Base-by-base conservation (phyloP, 352 stramenopile species). In the Globisporangium irregulare region DNA sequence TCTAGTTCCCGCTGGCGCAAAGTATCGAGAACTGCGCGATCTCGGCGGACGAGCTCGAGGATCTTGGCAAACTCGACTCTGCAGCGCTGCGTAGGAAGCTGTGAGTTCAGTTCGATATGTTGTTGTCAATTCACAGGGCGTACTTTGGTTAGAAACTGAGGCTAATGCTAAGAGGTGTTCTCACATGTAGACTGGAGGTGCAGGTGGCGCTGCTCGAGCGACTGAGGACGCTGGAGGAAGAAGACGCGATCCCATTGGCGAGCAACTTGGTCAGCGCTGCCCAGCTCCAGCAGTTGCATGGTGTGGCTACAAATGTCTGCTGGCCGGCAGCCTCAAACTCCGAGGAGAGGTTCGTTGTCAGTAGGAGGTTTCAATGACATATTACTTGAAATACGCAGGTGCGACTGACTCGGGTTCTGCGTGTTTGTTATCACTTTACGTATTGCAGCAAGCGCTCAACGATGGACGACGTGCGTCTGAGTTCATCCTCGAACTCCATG, bases 1-100 rank as follows among this genome's bases (percentile, higher is more conserved):
- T 59, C 43, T 51, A 81, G 74, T 81, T 67, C 54, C 69, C 70
- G 7, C 43, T 81, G 14, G 69, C 67, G 0, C 65, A 73, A 53
- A 68, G 68, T 27, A 72, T 77, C 5, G 75, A 79, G 20, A 70
- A 51, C 27, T 73, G 75, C 25, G 43, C 54, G 27, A 20, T 38
- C 14, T 68, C 34, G 32, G 50, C 63, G 0, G 53, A 57, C 3
- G 66, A 69, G 4, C 56, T 54, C 14, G 46, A 67, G 18, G 48
- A 67, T 9, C 50, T 29, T 8, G 62, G 62, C 7, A 58, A 20
- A 20, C n/a, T 60, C 6, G 43, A 50, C 14, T 2, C 43, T 20
- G 62, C 36, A 34, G 32, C 54, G 3, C 24, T 20, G 6, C 43
- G 67, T 4, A 38, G 65, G 3, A 65, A 65, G 55, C 25, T 70